Base-by-base conservation (phyloP, 176 grass and related monocot genomes). In the Musa itinerans region DNA sequence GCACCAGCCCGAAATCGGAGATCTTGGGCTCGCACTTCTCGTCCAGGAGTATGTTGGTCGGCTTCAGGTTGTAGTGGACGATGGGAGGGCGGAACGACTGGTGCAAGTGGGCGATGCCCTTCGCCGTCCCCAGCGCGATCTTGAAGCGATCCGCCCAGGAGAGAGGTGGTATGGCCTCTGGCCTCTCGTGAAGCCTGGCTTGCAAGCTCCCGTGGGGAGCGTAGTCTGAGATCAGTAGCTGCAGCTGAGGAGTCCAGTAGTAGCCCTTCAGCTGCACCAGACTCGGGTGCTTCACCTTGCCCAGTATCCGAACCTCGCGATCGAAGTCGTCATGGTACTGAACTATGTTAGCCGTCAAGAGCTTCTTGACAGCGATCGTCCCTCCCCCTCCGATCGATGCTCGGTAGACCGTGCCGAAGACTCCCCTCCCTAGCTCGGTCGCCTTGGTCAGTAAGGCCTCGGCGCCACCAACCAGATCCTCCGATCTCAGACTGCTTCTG, bases 51-150 rank as follows among this genome's bases (percentile, higher is more conserved):
- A 99, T 87, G 81, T 99, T 99, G 81, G 84, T 92, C 9, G 95
- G 90, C 81, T 99, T 99, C 19, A 99, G 70, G 82, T 91, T 87
- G 90, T 94, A 99, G 80, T 94, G 95, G 69, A 99, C 84, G 83
- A 99, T 77, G 10, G 90, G 90, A 29, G 95, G 90, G 3, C 91
- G 86, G 84, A 99, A 99, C 16, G 88, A 83, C 72, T 92, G 86
- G 86, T 99, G 95, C 73, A 99, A 74, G 80, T 99, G 79, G 0
- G 84, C 90, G 57, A 99, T 90, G 1, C 78, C 95, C 9, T 75
- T 80, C 1, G 95, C 90, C 25, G 83, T 81, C 9, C 95, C 95
- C 23, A 88, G 53, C 22, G 87, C 88, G 55, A 94, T 74, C 16
- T 87, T 72, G 88, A 98, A 91, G 80, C 95, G 74, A 21, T 94